Conservation (phyloP, 2,329 filamentous ascomycete genomes). For the Alternaria infectoria region DNA sequence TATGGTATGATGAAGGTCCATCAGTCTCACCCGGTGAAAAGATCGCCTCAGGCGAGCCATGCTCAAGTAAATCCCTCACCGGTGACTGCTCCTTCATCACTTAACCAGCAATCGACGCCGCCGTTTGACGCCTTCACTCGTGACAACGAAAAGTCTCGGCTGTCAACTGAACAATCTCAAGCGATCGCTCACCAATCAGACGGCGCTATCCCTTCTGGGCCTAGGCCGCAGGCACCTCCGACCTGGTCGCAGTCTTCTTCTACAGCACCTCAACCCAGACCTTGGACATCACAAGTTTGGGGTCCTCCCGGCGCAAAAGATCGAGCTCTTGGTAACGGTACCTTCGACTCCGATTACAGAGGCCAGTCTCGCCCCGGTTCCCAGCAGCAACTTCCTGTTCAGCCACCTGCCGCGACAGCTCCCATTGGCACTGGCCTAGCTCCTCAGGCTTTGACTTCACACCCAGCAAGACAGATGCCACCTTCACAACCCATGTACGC, state of each 20-base stretch:
- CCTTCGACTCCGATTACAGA: constrained; percentile 69
- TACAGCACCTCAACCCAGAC: constrained; percentile 32
- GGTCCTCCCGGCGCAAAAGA: constrained; percentile 71
- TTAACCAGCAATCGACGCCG: constrained; percentile 22
- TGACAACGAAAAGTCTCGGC: constrained; percentile 26
- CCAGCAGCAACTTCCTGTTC: constrained; percentile 36
- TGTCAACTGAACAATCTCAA: constrained; percentile 24
- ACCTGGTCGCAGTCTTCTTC: constrained; percentile 38
- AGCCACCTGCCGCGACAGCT: constrained; percentile 30
- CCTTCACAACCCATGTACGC: constrained; percentile 30
- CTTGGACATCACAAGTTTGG: constrained; percentile 68
- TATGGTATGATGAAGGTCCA: constrained; percentile 69
- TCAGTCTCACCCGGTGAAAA: constrained; percentile 59
- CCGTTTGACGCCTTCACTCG: constrained; percentile 27
- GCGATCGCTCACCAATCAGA: constrained; percentile 24
- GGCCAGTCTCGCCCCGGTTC: constrained; percentile 51
- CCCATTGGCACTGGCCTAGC: constrained; percentile 31
- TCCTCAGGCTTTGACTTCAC: constrained; percentile 20
- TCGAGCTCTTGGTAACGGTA: constrained; percentile 77
- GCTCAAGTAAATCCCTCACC: constrained; percentile 26
- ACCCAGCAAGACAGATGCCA: constrained; percentile 24
- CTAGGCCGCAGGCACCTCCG: constrained; percentile 36
- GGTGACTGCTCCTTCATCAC: constrained; percentile 26
- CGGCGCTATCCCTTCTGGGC: constrained; percentile 17
- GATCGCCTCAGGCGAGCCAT: constrained; percentile 25